A percentile compares a stretch with the other conserved stretches of the same genome.
Evolutionary conservation across 2,329 filamentous ascomycete genomes (phyloP).

Genomic region (Cercospora sp.): DNA sequence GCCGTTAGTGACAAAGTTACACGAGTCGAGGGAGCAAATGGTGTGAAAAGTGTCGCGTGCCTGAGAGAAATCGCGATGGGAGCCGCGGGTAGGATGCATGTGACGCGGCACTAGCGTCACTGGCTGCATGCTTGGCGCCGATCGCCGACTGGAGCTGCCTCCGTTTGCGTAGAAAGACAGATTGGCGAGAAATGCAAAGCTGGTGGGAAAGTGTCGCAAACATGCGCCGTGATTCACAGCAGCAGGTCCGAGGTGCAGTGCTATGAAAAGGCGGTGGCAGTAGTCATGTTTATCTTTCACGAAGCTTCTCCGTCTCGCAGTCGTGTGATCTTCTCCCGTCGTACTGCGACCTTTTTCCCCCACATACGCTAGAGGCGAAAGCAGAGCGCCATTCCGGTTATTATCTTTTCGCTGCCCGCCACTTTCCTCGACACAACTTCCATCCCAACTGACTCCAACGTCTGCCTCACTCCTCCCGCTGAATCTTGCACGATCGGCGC

Average conservation of each 20-base stretch:
- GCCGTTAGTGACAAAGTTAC: not conserved
- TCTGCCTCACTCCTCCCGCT: not conserved
- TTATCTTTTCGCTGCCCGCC: constrained; percentile 1
- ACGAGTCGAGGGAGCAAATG: not conserved
- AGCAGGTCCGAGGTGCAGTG: not conserved
- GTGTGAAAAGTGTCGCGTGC: not conserved
- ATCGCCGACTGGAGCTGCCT: constrained; percentile 6
- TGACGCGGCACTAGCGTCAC: constrained; percentile 4
- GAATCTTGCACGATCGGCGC: not conserved
- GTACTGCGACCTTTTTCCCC: not conserved
- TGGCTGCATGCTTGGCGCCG: not conserved
- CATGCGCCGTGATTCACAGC: not conserved
- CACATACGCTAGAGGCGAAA: constrained; percentile 1
- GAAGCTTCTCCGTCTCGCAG: not conserved
- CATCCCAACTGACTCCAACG: not conserved
- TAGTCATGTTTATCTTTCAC: not conserved
- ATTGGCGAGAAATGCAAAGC: constrained; percentile 9
- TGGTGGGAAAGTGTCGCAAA: not conserved
- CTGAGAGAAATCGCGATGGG: not conserved
- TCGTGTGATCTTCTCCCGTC: constrained; percentile 5
- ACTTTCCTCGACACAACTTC: not conserved
- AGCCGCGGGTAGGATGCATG: not conserved
- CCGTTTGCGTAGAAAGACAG: not conserved
- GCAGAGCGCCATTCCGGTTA: not conserved
- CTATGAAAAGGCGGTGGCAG: not conserved